Evolutionary conservation across 176 grass and related monocot species (phyloP).

Genomic region (Cenchrus americanus): DNA sequence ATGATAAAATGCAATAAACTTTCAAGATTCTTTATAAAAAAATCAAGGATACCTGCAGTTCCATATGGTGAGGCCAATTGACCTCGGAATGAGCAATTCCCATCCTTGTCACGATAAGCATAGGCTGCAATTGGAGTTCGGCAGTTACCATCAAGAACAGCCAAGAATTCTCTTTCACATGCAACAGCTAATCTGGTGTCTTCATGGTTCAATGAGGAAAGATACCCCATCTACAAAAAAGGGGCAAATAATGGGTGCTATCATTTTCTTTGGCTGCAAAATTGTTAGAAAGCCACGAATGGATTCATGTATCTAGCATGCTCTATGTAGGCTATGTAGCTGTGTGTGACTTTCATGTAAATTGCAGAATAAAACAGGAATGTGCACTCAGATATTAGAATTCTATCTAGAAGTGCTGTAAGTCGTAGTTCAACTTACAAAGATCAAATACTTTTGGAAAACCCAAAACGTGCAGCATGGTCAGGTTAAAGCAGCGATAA

Average conservation of each 20-base stretch:
- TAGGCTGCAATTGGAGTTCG: conserved; percentile 94
- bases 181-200: conserved; percentile 95
- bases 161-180: conserved; percentile 92
- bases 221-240: conserved; percentile 69
- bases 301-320: neutral
- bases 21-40: neutral
- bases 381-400: neutral
- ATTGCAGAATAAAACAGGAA: conserved; percentile 10
- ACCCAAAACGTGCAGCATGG: neutral
- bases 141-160: conserved; percentile 92
- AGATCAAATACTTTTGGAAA: too few species aligned
- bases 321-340: neutral
- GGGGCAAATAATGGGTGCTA: neutral
- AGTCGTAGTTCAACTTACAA: neutral
- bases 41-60: conserved; percentile 58
- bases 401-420: conserved; percentile 11
- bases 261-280: neutral
- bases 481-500: conserved; percentile 24
- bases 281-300: neutral
- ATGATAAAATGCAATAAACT: conserved; percentile 4
- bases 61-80: conserved; percentile 92
- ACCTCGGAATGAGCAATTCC: conserved; percentile 83
- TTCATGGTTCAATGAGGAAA: conserved; percentile 87
- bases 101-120: conserved; percentile 67
- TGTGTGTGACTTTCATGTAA: neutral